Evolutionary conservation across 148 eudicot species (phyloP), one percentile per base, ranked within the genome.

Genomic region (Diospyros kaki): DNA sequence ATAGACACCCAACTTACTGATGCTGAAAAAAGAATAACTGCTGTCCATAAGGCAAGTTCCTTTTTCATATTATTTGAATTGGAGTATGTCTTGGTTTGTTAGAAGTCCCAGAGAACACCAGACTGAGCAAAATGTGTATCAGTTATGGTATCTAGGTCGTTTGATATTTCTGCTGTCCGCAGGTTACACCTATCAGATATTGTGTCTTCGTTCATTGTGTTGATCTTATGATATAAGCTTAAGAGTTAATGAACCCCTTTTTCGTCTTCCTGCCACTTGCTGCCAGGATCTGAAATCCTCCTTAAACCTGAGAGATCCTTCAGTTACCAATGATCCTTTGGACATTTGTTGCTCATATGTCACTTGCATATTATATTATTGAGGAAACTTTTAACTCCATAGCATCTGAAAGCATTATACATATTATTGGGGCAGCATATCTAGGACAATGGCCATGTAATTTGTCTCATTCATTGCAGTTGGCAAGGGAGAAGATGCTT

Each of bases 401-500:
- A 28, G 28, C 28, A 28, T 28, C 28, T 28, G 28, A 28, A 28
- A 28, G 67, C 66, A 48, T 63, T 56, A 15, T 51, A 17, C 40
- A 1, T 64, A 39, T 9, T 38, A 17, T 12, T 28, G 45, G 44
- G 66, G 65, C 58, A 45, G 38, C 28, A 45, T 73, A 43, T 42
- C 51, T 64, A 43, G 40, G 46, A 52, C 55, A 6, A 63, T 56
- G 64, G 76, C 51, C 58, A 43, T 71, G 56, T 42, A 58, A 52
- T 5, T 65, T 50, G n/a, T 75, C 4, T 44, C 17, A 9, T 73
- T 61, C 55, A 43, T 73, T 79, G 86, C 93, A 91, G 96, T 40
- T 78, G 86, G 90, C 91, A 39, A 81, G 68, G 76, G 76, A 79
- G 74, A 87, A 90, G 86, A 86, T 90, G 93, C 86, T 77, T 39